These are phyloP conservation scores for Paxillus rubicundulus DNA, from an alignment of 768 basidiomycete genomes.

Conservation along the genomic window DNA sequence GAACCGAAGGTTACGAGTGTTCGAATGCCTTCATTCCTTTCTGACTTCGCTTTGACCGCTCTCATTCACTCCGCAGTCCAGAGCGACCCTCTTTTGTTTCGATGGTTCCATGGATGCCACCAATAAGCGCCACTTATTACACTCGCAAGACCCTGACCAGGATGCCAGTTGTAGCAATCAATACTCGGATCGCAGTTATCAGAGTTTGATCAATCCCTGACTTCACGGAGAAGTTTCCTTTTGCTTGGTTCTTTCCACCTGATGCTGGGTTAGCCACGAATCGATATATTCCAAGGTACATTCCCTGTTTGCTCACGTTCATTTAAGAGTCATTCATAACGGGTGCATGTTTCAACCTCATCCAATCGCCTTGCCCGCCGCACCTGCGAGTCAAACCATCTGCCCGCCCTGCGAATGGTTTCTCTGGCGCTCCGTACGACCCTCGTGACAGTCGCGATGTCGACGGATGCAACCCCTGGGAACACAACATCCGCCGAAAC, in stretches of 20 bases:
- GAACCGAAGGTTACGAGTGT: not conserved
- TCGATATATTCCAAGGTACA: constrained; percentile 1
- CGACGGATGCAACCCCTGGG: constrained; percentile 8
- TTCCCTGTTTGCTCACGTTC: constrained; percentile 21
- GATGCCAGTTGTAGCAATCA: not conserved
- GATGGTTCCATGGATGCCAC: not conserved
- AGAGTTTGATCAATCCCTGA: constrained; percentile 13
- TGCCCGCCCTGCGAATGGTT: constrained; percentile 2
- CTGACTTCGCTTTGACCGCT: not conserved
- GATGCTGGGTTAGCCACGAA: constrained; percentile 13
- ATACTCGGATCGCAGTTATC: constrained; percentile 18
- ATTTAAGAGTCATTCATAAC: constrained; percentile 23
- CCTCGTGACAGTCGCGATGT: constrained; percentile 7
- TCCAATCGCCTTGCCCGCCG: constrained; percentile 9
- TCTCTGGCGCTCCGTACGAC: not conserved
- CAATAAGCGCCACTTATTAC: not conserved
- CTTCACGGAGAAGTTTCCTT: constrained; percentile 8
- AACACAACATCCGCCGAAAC: constrained; percentile 9
- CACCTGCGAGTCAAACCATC: constrained; percentile 7
- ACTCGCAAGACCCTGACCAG: not conserved
- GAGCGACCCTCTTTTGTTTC: not conserved
- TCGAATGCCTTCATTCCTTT: not conserved
- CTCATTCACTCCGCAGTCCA: no score
- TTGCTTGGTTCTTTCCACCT: not conserved
- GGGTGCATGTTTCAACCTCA: constrained; percentile 4